These are phyloP conservation scores for Balakata baccata DNA, from an alignment of 345 rosid species.

Conservation along the genomic window DNA sequence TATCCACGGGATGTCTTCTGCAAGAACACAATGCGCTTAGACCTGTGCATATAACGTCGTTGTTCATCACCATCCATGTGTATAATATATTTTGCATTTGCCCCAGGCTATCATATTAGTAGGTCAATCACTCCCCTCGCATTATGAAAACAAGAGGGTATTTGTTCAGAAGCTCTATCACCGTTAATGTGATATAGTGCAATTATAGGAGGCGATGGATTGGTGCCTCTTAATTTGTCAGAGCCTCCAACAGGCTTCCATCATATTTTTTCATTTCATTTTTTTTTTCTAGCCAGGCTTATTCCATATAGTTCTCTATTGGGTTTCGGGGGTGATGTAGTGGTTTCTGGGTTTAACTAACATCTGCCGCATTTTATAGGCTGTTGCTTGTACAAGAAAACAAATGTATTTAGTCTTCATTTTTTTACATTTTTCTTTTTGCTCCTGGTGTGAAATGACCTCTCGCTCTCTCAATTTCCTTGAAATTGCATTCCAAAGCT, in stretches of 20 bases:
- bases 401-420: constrained; percentile 16
- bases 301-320: constrained; percentile 9
- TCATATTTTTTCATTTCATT: constrained; percentile 10
- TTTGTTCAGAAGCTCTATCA: constrained; percentile 40
- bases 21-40: neutral
- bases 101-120: constrained; percentile 28
- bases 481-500: neutral
- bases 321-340: constrained; percentile 19
- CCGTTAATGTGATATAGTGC: constrained; percentile 35
- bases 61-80: constrained; percentile 28
- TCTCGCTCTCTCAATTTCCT: neutral
- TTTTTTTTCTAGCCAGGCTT: constrained; percentile 7
- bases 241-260: constrained; percentile 25
- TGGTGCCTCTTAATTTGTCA: constrained; percentile 24
- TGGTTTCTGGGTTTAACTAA: constrained; percentile 16
- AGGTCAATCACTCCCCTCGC: constrained; percentile 37
- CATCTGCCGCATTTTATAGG: constrained; percentile 35
- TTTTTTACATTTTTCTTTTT: neutral
- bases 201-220: constrained; percentile 19
- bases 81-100: constrained; percentile 28
- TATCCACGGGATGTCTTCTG: constrained; percentile 4
- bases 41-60: constrained; percentile 20
- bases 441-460: neutral
- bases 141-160: constrained; percentile 42
- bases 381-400: constrained; percentile 25